Conservation (phyloP, 176 grass and related monocot genomes). For the Zea luxurians region DNA sequence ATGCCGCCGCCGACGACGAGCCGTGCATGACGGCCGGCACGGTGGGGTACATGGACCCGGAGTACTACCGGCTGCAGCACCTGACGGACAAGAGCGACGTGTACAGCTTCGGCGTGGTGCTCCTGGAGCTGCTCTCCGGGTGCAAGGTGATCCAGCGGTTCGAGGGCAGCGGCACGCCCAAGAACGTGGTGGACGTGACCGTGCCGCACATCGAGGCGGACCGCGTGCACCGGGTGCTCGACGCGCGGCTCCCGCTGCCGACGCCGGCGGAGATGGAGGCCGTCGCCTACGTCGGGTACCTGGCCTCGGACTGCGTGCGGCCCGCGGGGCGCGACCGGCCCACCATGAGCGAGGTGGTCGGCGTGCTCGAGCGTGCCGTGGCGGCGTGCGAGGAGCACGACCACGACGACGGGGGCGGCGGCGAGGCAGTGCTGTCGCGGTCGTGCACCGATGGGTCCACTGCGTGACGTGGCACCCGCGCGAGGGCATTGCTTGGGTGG, state of each 20-base stretch:
- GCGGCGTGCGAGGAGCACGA: constrained; percentile 49
- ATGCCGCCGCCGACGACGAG: constrained; percentile 6
- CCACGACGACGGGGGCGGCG: not conserved
- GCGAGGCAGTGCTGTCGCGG: constrained; percentile 43
- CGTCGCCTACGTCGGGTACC: constrained; percentile 70
- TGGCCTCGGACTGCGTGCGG: constrained; percentile 74
- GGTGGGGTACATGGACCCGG: constrained; percentile 97
- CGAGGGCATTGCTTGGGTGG: not conserved
- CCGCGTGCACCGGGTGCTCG: constrained; percentile 73
- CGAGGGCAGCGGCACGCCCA: constrained; percentile 73
- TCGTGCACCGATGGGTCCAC: constrained; percentile 68
- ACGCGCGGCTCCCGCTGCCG: constrained; percentile 68
- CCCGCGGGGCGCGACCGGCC: constrained; percentile 54
- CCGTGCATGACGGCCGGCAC: constrained; percentile 63
- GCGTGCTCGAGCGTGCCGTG: constrained; percentile 67
- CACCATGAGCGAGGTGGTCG: constrained; percentile 84
- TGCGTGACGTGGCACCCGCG: constrained; percentile 43
- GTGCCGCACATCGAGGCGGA: constrained; percentile 70
- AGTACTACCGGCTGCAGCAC: constrained; percentile 88
- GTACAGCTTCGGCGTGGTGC: constrained; percentile 90
- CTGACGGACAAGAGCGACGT: constrained; percentile 93
- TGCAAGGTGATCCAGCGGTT: constrained; percentile 66
- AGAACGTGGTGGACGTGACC: constrained; percentile 72
- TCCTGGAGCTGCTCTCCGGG: constrained; percentile 78
- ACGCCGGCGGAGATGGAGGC: constrained; percentile 87